These are phyloP conservation scores for Trichoderma sp. DNA, from an alignment of 2,329 filamentous ascomycete genomes.

Conservation along the genomic window DNA sequence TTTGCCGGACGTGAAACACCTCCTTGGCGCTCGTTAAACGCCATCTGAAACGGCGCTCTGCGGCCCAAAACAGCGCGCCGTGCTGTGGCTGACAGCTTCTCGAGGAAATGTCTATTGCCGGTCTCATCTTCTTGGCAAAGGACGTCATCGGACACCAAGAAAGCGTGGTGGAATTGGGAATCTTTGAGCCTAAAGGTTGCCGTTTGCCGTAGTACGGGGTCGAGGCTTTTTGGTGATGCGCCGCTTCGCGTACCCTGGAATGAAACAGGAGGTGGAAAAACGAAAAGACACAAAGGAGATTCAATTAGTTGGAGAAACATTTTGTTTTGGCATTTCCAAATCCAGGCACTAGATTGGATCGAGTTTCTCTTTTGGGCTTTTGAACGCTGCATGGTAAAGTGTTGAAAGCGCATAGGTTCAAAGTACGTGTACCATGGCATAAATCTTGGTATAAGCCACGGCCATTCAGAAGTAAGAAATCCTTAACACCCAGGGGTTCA, in stretches of 20 bases:
- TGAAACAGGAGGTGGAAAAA: neutral
- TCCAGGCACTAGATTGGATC: neutral
- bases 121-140: constrained; percentile 21
- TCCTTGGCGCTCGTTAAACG: constrained; percentile 11
- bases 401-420: neutral
- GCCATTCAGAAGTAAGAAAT: too few relatives aligned
- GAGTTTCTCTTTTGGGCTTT: neutral
- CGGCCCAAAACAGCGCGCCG: constrained; percentile 15
- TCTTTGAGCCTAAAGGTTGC: neutral
- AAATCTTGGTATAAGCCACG: too few relatives aligned
- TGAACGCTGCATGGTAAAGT: neutral
- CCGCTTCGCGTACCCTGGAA: constrained; percentile 13
- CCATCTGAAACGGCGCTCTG: constrained; percentile 19
- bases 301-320: neutral
- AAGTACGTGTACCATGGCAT: too few relatives aligned
- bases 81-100: neutral
- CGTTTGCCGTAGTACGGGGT: neutral
- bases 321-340: constrained; percentile 11
- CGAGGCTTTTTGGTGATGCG: neutral
- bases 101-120: constrained; percentile 10
- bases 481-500: too few relatives aligned
- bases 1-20: constrained; percentile 22
- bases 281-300: neutral
- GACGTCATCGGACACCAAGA: neutral
- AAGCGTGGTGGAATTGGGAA: neutral